phyloP scores from a whole-genome alignment of 495 filamentous ascomycete genomes.

The Penicillium arizonense region DNA sequence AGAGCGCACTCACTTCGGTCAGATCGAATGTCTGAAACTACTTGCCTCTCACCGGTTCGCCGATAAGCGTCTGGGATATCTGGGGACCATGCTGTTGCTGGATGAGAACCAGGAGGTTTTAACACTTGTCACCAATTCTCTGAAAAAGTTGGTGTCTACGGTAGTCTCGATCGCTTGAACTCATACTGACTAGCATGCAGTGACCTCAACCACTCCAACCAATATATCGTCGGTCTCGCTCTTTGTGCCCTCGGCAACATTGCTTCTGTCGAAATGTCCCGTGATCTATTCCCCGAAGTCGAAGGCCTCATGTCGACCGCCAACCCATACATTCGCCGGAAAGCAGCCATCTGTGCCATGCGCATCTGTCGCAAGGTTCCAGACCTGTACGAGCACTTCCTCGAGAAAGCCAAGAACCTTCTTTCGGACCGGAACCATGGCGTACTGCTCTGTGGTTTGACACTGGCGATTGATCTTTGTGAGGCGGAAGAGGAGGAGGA shows the following conservation, averaged over 20 bases:
- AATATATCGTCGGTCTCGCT: constrained; percentile 96
- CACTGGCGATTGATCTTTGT: constrained; percentile 87
- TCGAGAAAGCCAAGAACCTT: constrained; percentile 89
- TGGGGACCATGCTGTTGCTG: constrained; percentile 92
- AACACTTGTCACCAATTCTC: constrained; percentile 93
- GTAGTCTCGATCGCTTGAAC: background rate
- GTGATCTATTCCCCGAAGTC: constrained; percentile 93
- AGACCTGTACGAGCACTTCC: constrained; percentile 93
- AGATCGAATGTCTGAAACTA: constrained; percentile 98
- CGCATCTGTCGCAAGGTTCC: constrained; percentile 97
- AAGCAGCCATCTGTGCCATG: constrained; percentile 99
- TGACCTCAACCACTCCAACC: constrained; percentile 94
- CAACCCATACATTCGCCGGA: constrained; percentile 95
- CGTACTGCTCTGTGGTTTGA: constrained; percentile 88
- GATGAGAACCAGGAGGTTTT: constrained; percentile 99
- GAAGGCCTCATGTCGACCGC: constrained; percentile 85
- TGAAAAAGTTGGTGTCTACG: constrained; percentile 73
- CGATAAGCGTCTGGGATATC: constrained; percentile 93
- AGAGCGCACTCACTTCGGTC: constrained; percentile 96
- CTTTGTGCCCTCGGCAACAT: constrained; percentile 96
- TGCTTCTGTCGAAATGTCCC: constrained; percentile 96
- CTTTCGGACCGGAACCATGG: constrained; percentile 92
- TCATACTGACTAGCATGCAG: constrained; percentile 43
- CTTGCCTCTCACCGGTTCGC: constrained; percentile 96
- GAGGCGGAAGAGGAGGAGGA: constrained; percentile 87